A percentile compares a stretch with the other conserved stretches of the same genome.
Evolutionary conservation across 2,329 filamentous ascomycete species (phyloP).

Genomic region (Xylariomycetidae sp.): DNA sequence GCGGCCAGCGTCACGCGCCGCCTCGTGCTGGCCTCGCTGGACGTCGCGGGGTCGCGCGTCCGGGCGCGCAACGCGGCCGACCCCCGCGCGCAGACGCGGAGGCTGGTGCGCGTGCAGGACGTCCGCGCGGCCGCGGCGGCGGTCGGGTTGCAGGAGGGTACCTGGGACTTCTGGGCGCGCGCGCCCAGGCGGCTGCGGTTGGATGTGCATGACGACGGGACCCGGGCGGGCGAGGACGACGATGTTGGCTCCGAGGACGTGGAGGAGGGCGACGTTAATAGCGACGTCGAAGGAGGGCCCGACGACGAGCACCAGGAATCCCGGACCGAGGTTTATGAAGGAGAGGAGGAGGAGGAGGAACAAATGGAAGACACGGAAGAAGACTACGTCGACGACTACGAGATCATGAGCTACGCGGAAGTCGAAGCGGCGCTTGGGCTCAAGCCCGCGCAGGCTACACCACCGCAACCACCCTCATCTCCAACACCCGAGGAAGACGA

Average conservation of each 20-base stretch:
- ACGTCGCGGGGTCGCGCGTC: conserved; percentile 64
- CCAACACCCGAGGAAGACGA: conserved; percentile 5
- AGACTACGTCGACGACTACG: conserved; percentile 10
- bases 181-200: conserved; percentile 45
- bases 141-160: conserved; percentile 35
- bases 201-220: conserved; percentile 39
- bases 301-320: conserved; percentile 1
- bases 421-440: conserved; percentile 35
- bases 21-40: conserved; percentile 62
- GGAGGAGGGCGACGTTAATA: conserved; percentile 2
- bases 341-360: conserved; percentile 9
- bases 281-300: background rate
- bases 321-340: background rate
- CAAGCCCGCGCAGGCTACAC: conserved; percentile 2
- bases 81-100: conserved; percentile 12
- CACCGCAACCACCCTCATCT: conserved; percentile 1
- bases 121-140: conserved; percentile 44
- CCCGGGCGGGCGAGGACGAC: conserved; percentile 27
- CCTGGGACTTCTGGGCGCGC: conserved; percentile 38
- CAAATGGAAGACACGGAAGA: conserved; percentile 13
- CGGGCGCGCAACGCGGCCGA: conserved; percentile 37
- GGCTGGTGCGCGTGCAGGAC: conserved; percentile 36
- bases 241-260: conserved; percentile 5
- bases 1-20: conserved; percentile 62
- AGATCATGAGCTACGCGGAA: conserved; percentile 35